Conservation (phyloP, 2,329 filamentous ascomycete genomes). For the Calonectria fujianensis region DNA sequence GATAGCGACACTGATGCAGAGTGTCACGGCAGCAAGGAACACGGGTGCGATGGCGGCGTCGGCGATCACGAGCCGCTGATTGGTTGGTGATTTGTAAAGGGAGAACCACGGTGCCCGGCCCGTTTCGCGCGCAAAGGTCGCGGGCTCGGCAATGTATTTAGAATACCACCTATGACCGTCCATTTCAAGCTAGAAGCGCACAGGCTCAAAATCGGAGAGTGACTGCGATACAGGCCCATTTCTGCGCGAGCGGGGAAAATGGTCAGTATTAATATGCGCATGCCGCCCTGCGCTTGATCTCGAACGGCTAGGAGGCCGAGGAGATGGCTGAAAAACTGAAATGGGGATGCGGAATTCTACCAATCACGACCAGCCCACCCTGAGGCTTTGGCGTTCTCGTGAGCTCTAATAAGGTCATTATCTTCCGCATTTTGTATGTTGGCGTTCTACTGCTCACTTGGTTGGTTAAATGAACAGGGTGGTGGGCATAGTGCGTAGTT, state of each 20-base stretch:
- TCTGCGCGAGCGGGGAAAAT: background rate
- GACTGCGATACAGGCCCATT: background rate
- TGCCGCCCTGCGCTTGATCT: background rate
- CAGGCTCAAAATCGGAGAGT: too few relatives aligned
- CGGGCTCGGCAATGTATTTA: conserved; percentile 1
- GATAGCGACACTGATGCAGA: background rate
- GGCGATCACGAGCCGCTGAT: background rate
- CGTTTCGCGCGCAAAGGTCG: background rate
- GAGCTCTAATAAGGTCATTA: background rate
- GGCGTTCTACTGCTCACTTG: background rate
- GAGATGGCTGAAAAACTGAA: conserved; percentile 20
- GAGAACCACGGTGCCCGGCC: conserved; percentile 11
- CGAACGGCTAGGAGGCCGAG: background rate
- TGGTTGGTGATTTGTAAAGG: background rate
- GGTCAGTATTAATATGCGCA: background rate
- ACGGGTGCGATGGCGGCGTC: background rate
- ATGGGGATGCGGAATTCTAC: background rate
- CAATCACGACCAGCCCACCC: background rate
- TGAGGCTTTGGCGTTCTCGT: background rate
- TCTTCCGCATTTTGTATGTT: background rate
- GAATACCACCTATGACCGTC: conserved; percentile 13
- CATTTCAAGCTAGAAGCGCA: background rate
- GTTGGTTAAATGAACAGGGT: conserved; percentile 10
- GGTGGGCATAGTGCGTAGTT: conserved; percentile 4
- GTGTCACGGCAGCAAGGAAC: conserved; percentile 7